Base-by-base conservation (phyloP, 2,329 filamentous ascomycete genomes). In the Aspergillus uvarum region DNA sequence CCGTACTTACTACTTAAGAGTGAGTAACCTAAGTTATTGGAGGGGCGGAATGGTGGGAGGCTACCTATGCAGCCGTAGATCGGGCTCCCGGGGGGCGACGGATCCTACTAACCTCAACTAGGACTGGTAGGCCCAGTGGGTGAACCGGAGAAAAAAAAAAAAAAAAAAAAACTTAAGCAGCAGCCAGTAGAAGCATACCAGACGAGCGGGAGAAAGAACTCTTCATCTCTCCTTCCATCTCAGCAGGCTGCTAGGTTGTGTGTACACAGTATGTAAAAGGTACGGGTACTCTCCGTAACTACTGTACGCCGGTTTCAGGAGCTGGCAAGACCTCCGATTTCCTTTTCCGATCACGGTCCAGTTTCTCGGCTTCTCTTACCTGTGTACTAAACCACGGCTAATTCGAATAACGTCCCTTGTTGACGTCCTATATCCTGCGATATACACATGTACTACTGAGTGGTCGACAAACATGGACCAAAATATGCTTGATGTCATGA, bases 401-500 rank as follows among this genome's bases (percentile, higher is more conserved):
- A n/a, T 42, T 16, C 14, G 38, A 42, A 16, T 7, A 4, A 4
- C 5, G 14, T 42, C n/a, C 38, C 38, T n/a, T 42, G 38, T 42
- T 42, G 6, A n/a, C 5, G 6, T 42, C 16, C 38, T 42, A 42
- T n/a, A 7, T 19, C 26, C 26, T 29, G 14, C 1, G 32, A 35
- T 35, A 42, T 14, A 42, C 38, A 22, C 21, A 22, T 2, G 21
- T 22, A 22, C 21, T 22, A 22, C 21, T 22, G 21, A 22, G 21
- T 19, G 10, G 11, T 12, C 3, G 32, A 35, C 14, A 42, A 16
- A 42, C 38, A 42, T 2, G 16, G 7, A 42, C 38, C 16, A n/a
- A 42, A 42, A 16, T 16, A 56, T 59, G 50, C 50, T 31, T 54
- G 51, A 53, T 58, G 31, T 51, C 56, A 58, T 62, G 62, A 62